phyloP scores from a whole-genome alignment of 345 rosid species.

The Gynandropsis gynandra region DNA sequence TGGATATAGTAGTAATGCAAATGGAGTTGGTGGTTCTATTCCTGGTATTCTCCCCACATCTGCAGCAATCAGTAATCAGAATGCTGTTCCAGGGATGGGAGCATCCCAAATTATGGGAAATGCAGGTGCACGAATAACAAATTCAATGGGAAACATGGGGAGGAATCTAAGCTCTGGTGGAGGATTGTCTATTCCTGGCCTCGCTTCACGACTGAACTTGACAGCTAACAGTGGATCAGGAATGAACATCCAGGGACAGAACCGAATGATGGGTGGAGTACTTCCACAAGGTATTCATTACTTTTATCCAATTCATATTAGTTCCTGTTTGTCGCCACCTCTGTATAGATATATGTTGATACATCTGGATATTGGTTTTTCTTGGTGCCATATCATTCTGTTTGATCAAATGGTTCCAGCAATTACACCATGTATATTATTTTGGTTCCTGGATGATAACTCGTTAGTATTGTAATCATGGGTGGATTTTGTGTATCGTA shows the following conservation, averaged over 20 bases:
- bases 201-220: conserved; percentile 75
- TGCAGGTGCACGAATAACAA: conserved; percentile 77
- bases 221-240: conserved; percentile 79
- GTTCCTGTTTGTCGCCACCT: background rate
- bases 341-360: background rate
- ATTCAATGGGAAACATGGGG: conserved; percentile 83
- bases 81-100: conserved; percentile 81
- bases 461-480: background rate
- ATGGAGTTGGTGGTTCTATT: conserved; percentile 86
- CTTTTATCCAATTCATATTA: background rate
- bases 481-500: conserved; percentile 9
- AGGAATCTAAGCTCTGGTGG: conserved; percentile 80
- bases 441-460: conserved; percentile 1
- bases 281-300: conserved; percentile 76
- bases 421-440: background rate
- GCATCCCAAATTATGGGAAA: conserved; percentile 84
- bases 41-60: conserved; percentile 95
- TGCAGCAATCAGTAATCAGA: conserved; percentile 69
- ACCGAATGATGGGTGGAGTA: conserved; percentile 72
- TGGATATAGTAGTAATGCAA: conserved; percentile 71
- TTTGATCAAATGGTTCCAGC: too few relatives aligned
- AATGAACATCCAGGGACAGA: conserved; percentile 76
- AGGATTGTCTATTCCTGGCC: conserved; percentile 80
- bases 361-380: conserved; percentile 9
- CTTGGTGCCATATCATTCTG: background rate